Conservation (phyloP, 768 basidiomycete species). For the Dioszegia crocea region DNA sequence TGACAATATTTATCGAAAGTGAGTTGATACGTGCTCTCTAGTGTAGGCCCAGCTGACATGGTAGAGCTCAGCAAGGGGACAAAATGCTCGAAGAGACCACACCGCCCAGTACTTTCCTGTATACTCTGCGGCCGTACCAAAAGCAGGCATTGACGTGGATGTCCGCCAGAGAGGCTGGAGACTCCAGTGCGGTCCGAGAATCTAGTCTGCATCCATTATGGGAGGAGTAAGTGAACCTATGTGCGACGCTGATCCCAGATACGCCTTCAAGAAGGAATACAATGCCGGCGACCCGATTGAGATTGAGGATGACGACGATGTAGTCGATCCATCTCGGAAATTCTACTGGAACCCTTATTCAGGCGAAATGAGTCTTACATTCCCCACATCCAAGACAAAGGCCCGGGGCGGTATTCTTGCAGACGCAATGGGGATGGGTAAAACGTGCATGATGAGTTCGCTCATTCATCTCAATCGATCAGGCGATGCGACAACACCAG, state of each 20-base stretch:
- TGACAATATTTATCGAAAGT: conserved; percentile 76
- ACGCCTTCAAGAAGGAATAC: conserved; percentile 65
- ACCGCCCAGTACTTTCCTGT: conserved; percentile 67
- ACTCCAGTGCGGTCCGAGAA: conserved; percentile 60
- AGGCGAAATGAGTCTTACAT: conserved; percentile 75
- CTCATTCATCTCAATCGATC: conserved; percentile 74
- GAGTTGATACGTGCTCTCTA: conserved; percentile 15
- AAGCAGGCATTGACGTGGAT: conserved; percentile 93
- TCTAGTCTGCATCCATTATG: conserved; percentile 85
- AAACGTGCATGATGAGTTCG: conserved; percentile 69
- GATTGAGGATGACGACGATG: conserved; percentile 69
- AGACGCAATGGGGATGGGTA: conserved; percentile 56
- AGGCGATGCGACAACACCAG: conserved; percentile 24
- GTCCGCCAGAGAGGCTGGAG: conserved; percentile 75
- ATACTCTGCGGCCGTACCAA: conserved; percentile 79
- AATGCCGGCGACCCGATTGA: conserved; percentile 62
- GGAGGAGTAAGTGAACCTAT: conserved; percentile 71
- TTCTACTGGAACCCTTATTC: conserved; percentile 45
- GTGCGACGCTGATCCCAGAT: conserved; percentile 55
- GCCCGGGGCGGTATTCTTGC: conserved; percentile 86
- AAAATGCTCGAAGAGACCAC: conserved; percentile 72
- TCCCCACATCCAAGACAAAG: conserved; percentile 72
- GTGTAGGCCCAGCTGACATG: conserved; percentile 14
- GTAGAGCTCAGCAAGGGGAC: conserved; percentile 79
- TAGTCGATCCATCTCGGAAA: conserved; percentile 27